Base-by-base conservation (phyloP, 192 early-diverging fungal genomes). In the Rhizophagus sp. region DNA sequence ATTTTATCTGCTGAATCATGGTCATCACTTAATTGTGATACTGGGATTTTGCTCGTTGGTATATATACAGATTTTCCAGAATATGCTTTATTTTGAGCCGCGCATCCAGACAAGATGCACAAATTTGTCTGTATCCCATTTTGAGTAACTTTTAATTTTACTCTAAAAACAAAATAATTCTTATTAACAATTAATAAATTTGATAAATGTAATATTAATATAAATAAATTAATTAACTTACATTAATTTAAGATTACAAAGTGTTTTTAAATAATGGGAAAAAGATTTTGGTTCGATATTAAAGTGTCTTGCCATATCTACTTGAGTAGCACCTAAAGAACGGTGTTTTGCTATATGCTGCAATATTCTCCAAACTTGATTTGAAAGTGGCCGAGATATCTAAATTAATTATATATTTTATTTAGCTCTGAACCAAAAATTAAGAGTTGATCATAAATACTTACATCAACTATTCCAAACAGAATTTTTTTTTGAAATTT, bases 81-180 rank as follows among this genome's bases (percentile, higher is more conserved):
- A 79, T 88, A 93, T 12, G 86, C 81, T 12, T 66, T 44, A 78
- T 91, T 90, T 61, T 76, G 24, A 3, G 79, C n/a, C 1, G 90
- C 88, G 73, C 87, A 93, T 17, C 85, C 83, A 7, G 67, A 85
- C 30, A 88, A 89, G 30, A 93, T 79, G 67, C 90, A 91, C 2
- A 91, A 80, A 49, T 91, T 86, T 11, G 92, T 91, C 62, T 85
- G 86, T 44, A 84, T 76, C 10, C 91, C 89, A 27, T 84, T 87
- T 9, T 83, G 84, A 17, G 89, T 87, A 50, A 92, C 86, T n/a
- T 91, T 90, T 39, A 90, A 83, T 78, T 93, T 93, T 63, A 92
- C 88, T 49, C 89, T 90, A 65, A 47, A 52, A 33, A 22, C 30
- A 34, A 39, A 25, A 70, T 27, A 24, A 69, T 57, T 12, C n/a